These are phyloP conservation scores for Penicillium sp. DNA, from an alignment of 2,329 filamentous ascomycete species.

Conservation along the genomic window DNA sequence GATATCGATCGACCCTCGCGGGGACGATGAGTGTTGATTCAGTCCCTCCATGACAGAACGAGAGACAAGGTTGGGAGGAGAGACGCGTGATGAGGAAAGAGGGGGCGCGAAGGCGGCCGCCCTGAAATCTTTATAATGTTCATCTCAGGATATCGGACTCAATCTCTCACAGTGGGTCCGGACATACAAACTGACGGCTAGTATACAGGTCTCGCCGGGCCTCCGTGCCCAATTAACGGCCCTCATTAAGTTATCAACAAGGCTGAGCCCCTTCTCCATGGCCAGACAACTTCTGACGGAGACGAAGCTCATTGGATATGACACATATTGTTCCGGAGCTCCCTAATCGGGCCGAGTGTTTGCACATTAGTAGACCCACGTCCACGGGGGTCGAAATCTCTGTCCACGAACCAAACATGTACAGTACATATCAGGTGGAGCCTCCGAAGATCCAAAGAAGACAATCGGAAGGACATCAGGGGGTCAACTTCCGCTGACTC, in stretches of 20 bases:
- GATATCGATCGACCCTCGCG: constrained; percentile 17
- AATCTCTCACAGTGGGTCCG: constrained; percentile 9
- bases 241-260: neutral
- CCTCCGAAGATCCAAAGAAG: constrained; percentile 12
- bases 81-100: neutral
- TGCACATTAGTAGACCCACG: constrained; percentile 16
- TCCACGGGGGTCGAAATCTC: constrained; percentile 18
- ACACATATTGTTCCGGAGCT: constrained; percentile 2
- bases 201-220: constrained; percentile 5
- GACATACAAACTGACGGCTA: neutral
- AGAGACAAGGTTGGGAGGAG: neutral
- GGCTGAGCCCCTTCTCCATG: neutral
- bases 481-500: constrained; percentile 19
- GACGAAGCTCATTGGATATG: neutral
- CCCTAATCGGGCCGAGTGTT: constrained; percentile 4
- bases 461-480: neutral
- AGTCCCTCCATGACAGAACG: constrained; percentile 17
- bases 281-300: neutral
- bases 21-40: constrained; percentile 17
- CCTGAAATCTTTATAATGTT: constrained; percentile 5
- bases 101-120: neutral
- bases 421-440: constrained; percentile 2
- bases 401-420: constrained; percentile 13
- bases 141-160: neutral
- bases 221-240: constrained; percentile 10